Evolutionary conservation across 169 alveolate species (phyloP), one percentile per base, ranked within the genome.

Genomic region (Eimeria zaria): DNA sequence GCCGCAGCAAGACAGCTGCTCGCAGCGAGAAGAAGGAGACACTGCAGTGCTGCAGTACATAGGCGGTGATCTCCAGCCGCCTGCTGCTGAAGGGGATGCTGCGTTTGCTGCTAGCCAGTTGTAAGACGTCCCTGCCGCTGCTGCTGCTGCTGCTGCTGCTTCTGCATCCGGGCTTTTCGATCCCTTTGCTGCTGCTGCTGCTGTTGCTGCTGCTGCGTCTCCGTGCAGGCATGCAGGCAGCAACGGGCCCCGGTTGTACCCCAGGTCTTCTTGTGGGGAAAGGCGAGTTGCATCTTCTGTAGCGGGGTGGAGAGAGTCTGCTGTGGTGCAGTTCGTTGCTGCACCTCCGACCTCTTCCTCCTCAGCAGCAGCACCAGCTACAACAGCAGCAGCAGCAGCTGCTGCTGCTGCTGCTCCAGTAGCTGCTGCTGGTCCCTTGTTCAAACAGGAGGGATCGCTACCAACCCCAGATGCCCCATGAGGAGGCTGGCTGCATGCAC

Each of bases 1-100:
- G 76, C 93, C 93, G 81, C 93, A 85, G 93, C 93, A 85, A 55
- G 93, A 85, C 60, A 85, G 81, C 81, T 85, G 93, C 93, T 85
- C 93, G 51, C 93, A 85, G 55, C 93, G 93, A 1, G 76, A 85
- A 24, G 93, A 85, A 22, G 93, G 93, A 36, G 93, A 85, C 93
- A 85, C 93, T 7, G 93, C 93, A 18, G 93, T 85, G 62, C 93
- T 85, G 93, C 93, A 85, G 93, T 46, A 85, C 93, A 85, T 85
- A 27, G 93, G 93, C 46, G 93, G 93, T 8, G 93, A 85, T 48
- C 80, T 18, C 93, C 93, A 85, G 48, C 93, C 93, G 24, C 62
- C 12, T 62, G 93, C 93, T 62, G 93, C 80, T 39, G 93, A 16
- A 1, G 93, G 93, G 22, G 93, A 62, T 14, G 93, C 80, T 36